Evolutionary conservation across 2,329 filamentous ascomycete species (phyloP).

Genomic region (Colletotrichum euphorbiae): DNA sequence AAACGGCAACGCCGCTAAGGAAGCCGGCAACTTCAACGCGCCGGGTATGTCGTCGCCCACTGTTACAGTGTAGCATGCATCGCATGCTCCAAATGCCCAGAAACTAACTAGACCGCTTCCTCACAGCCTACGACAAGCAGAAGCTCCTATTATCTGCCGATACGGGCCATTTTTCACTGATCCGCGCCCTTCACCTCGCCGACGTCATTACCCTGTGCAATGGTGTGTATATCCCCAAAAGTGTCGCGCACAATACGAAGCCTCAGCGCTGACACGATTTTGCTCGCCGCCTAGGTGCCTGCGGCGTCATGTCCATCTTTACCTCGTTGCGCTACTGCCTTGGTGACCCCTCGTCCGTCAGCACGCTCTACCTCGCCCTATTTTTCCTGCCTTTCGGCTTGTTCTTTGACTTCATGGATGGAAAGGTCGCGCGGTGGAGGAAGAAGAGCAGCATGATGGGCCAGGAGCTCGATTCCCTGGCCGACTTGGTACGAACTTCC

Average conservation of each 20-base stretch:
- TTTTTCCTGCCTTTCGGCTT: slow-evolving; percentile 90
- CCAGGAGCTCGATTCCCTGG: slow-evolving; percentile 94
- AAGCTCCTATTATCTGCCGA: slow-evolving; percentile 77
- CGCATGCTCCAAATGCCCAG: not conserved
- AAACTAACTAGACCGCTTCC: slow-evolving; percentile 2
- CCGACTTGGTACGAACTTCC: slow-evolving; percentile 81
- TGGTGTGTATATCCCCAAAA: slow-evolving; percentile 57
- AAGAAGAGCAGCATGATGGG: slow-evolving; percentile 98
- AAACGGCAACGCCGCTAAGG: slow-evolving; percentile 57
- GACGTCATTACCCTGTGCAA: slow-evolving; percentile 88
- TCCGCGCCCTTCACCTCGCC: slow-evolving; percentile 79
- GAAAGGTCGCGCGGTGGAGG: slow-evolving; percentile 95
- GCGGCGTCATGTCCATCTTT: slow-evolving; percentile 94
- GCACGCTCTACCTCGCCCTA: slow-evolving; percentile 84
- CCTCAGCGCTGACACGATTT: slow-evolving; percentile 16
- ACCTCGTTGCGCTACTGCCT: slow-evolving; percentile 94
- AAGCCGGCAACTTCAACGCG: slow-evolving; percentile 43
- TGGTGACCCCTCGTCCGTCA: slow-evolving; percentile 72
- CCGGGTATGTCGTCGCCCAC: slow-evolving; percentile 48
- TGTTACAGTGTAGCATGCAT: slow-evolving; percentile 30
- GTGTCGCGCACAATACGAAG: not conserved
- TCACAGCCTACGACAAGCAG: slow-evolving; percentile 77
- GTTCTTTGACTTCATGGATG: slow-evolving; percentile 99
- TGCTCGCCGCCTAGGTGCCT: slow-evolving; percentile 50
- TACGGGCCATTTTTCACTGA: slow-evolving; percentile 78